phyloP scores from a whole-genome alignment of 2,329 filamentous ascomycete genomes.

The Colletotrichum spaethianum region DNA sequence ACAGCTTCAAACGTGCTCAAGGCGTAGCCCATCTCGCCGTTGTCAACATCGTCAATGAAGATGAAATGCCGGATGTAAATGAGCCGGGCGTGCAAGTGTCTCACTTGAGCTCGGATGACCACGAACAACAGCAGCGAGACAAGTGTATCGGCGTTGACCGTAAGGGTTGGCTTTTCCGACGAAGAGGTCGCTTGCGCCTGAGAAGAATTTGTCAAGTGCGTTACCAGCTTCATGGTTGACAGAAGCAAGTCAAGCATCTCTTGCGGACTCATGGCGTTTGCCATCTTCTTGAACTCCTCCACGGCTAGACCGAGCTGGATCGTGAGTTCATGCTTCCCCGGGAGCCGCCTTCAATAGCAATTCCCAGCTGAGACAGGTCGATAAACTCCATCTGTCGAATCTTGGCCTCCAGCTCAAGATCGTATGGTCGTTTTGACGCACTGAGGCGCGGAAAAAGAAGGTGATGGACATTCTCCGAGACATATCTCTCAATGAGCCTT shows the following conservation, averaged over 20 bases:
- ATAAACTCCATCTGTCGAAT: conserved; percentile 94
- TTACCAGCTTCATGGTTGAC: conserved; percentile 86
- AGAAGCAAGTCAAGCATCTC: conserved; percentile 90
- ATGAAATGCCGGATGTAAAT: conserved; percentile 98
- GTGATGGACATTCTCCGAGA: conserved; percentile 93
- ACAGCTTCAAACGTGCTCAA: conserved; percentile 97
- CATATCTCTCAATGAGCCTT: conserved; percentile 93
- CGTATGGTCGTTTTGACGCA: conserved; percentile 83
- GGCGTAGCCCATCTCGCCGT: conserved; percentile 95
- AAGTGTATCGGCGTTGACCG: conserved; percentile 87
- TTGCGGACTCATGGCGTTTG: conserved; percentile 82
- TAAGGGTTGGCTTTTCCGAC: conserved; percentile 70
- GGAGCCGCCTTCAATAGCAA: conserved; percentile 84
- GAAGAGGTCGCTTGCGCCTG: conserved; percentile 54
- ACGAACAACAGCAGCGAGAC: conserved; percentile 93
- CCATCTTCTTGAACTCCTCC: conserved; percentile 90
- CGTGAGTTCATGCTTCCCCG: conserved; percentile 84
- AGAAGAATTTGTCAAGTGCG: conserved; percentile 72
- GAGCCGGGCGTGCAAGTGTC: conserved; percentile 88
- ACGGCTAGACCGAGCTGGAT: conserved; percentile 83
- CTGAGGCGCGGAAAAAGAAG: conserved; percentile 88
- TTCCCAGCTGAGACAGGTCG: conserved; percentile 94
- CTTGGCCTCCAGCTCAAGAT: conserved; percentile 88
- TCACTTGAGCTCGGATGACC: conserved; percentile 90
- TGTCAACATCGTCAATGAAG: conserved; percentile 97